phyloP scores from a whole-genome alignment of 176 grass and related monocot genomes.

The Zea luxurians region DNA sequence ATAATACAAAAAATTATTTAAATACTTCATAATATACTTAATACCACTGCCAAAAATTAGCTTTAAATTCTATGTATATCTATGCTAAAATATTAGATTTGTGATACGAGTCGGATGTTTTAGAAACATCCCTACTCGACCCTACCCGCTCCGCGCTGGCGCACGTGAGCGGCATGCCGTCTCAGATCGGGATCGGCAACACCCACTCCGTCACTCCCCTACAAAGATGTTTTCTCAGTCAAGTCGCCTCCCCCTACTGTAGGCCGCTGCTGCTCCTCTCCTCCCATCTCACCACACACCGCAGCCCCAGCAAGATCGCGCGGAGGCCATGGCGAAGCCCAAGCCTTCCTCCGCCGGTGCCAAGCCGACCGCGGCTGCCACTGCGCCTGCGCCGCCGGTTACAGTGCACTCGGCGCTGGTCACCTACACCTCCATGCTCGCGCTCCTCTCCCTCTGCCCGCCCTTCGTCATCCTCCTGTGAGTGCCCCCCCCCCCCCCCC shows the following conservation, averaged over 20 bases:
- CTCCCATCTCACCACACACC: background rate
- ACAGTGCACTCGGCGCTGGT: constrained; percentile 82
- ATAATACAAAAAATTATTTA: no score
- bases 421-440: constrained; percentile 89
- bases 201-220: background rate
- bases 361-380: background rate
- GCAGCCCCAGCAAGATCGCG: constrained; percentile 22
- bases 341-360: constrained; percentile 3
- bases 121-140: no score
- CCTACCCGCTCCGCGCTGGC: background rate
- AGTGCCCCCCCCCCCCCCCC: constrained; percentile 12
- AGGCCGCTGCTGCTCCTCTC: background rate
- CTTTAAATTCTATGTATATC: no score
- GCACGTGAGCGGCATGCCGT: constrained; percentile 13
- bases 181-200: constrained; percentile 6
- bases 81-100: no score
- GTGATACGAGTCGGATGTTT: no score
- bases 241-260: background rate
- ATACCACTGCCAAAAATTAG: no score
- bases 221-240: constrained; percentile 10
- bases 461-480: constrained; percentile 98
- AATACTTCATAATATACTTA: no score
- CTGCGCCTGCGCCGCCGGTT: background rate
- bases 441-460: constrained; percentile 90
- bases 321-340: constrained; percentile 40